Conservation (phyloP, 306 rosid genomes). For the Quercus gilva region DNA sequence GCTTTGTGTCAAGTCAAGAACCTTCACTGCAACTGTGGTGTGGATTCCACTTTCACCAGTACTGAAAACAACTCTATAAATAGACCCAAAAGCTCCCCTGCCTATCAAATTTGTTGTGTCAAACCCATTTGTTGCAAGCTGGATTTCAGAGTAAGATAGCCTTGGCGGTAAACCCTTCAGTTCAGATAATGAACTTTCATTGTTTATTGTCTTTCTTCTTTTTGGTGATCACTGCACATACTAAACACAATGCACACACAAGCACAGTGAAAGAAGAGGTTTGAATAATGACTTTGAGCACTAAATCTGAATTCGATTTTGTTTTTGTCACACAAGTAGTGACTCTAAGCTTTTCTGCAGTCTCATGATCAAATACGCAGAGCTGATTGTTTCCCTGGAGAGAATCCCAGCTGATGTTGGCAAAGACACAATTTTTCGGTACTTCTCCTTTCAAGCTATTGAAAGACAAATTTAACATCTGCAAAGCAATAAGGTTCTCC, state of each 20-base stretch:
- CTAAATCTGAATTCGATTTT: not conserved
- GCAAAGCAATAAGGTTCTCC: slow-evolving; percentile 21
- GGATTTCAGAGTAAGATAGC: not conserved
- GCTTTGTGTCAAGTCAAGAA: slow-evolving; percentile 27
- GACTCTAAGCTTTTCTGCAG: slow-evolving; percentile 11
- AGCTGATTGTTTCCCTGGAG: slow-evolving; percentile 34
- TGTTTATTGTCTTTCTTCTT: not conserved
- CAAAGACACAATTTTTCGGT: slow-evolving; percentile 29
- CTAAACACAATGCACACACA: not conserved
- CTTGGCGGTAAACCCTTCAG: not conserved
- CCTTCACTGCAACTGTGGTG: slow-evolving; percentile 38
- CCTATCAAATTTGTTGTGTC: not conserved
- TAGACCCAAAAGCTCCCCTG: not conserved
- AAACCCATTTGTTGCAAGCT: not conserved
- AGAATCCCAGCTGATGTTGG: slow-evolving; percentile 26
- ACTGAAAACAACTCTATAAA: not conserved
- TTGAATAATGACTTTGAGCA: not conserved
- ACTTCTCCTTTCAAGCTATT: slow-evolving; percentile 42
- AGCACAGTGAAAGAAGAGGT: not conserved
- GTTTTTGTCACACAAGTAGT: not conserved
- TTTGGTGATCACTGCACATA: not conserved
- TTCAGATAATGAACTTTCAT: not conserved
- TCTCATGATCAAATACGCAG: slow-evolving; percentile 25
- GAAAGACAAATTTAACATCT: slow-evolving; percentile 35
- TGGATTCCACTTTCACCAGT: not conserved